Percentiles rank a stretch among this genome's conserved stretches.
These are phyloP conservation scores for Colletotrichum liriopes DNA, from an alignment of 2,329 filamentous ascomycete species.

Conservation along the genomic window DNA sequence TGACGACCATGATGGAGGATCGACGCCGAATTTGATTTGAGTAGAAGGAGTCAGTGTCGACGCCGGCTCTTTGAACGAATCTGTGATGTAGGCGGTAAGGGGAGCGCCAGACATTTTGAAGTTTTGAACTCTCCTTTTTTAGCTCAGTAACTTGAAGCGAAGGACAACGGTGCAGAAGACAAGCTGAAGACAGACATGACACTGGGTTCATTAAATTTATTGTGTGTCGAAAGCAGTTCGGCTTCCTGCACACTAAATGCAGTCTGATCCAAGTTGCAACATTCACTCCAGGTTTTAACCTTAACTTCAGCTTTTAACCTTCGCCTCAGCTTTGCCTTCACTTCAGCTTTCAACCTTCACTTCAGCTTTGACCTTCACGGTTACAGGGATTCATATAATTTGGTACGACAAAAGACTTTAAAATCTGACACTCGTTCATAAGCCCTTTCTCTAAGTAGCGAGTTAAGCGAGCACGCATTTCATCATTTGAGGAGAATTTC, in stretches of 20 bases:
- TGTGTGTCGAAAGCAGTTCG: no score
- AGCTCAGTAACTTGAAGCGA: neutral
- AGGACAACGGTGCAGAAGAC: neutral
- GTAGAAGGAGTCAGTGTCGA: neutral
- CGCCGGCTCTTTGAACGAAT: neutral
- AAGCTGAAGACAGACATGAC: no score
- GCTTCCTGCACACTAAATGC: neutral
- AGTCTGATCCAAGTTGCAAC: neutral
- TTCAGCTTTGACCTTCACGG: slow-evolving; percentile 8
- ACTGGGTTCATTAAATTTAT: no score
- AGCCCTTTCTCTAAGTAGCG: neutral
- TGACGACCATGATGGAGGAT: neutral
- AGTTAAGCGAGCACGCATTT: neutral
- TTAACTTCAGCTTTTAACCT: slow-evolving; percentile 1
- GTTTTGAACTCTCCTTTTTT: neutral
- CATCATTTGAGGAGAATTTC: neutral
- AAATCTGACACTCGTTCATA: neutral
- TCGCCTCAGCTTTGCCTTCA: neutral
- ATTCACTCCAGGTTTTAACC: neutral
- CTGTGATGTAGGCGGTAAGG: neutral
- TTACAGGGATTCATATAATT: neutral
- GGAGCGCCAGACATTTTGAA: neutral
- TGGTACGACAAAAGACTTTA: neutral
- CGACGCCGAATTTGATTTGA: neutral
- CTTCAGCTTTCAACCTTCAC: neutral